Conservation (phyloP, 441 rosid species). For the Corymbia calophylla region DNA sequence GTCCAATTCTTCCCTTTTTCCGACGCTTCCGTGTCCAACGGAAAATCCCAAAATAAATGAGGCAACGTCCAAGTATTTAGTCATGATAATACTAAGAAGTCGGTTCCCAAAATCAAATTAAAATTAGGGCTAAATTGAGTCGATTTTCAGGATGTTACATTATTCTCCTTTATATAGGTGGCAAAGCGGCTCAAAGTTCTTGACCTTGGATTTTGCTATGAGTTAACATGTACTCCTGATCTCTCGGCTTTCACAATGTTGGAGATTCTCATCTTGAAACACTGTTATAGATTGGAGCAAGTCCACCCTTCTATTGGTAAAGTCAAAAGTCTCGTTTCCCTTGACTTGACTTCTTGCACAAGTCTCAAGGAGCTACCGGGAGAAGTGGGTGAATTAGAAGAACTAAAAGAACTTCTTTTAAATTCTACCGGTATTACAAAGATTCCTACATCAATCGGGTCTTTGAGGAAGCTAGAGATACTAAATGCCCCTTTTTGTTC, state of each 20-base stretch:
- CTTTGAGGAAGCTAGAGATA: neutral
- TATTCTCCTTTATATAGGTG: neutral
- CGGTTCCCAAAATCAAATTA: no score
- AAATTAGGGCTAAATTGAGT: no score
- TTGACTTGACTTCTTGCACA: fast-evolving
- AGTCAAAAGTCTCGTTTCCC: neutral
- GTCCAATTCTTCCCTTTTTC: no score
- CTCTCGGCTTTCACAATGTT: no score
- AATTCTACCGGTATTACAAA: neutral
- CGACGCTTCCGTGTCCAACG: no score
- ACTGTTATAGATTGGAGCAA: neutral
- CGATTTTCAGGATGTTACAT: no score
- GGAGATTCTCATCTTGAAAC: neutral
- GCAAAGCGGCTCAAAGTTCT: neutral
- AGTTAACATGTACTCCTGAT: neutral
- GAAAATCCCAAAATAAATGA: no score
- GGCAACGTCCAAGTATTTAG: no score
- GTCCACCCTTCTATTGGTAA: neutral
- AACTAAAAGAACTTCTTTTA: neutral
- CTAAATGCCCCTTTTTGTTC: neutral
- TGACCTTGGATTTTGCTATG: neutral
- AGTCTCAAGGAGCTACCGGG: neutral
- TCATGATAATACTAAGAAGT: no score
- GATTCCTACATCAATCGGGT: neutral
- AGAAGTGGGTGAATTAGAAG: no score